Evolutionary conservation across 192 early-diverging fungal species (phyloP), one percentile per base, ranked within the genome.

Genomic region (Glomus cerebriforme): DNA sequence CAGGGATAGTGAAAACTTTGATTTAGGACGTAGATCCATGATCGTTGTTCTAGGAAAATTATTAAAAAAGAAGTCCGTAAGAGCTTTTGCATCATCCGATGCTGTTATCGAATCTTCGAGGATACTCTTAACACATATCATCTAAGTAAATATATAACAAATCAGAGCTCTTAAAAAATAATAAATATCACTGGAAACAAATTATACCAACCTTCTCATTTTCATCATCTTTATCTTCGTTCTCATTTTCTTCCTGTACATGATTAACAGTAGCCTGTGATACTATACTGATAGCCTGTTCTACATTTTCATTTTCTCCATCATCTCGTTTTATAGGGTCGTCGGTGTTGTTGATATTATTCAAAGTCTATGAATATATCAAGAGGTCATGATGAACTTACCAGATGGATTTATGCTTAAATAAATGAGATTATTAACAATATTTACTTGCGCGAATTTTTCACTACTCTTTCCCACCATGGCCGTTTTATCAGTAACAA

Each of bases 81-180:
- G 8, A 37, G 2, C 6, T 7, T 37, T 37, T 37, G 2, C 2
- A 37, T 6, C 37, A 6, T 37, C 6, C 6, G 37, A 37, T 37
- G 5, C 37, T 37, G 37, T 37, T 37, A 77, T 77, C 63, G 43
- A 77, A 43, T 67, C n/a, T 67, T 77, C 75, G 32, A 77, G 62
- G 63, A 77, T 77, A 77, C 65, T 39, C 75, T 77, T 77, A 31
- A 77, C 62, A 77, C 35, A 65, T 27, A 77, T n/a, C n/a, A n/a
- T n/a, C n/a, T n/a, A n/a, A n/a, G n/a, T n/a, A n/a, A n/a, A n/a
- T n/a, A n/a, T n/a, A n/a, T n/a, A n/a, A n/a, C n/a, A n/a, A n/a
- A n/a, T n/a, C n/a, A n/a, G n/a, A n/a, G n/a, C n/a, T n/a, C n/a
- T n/a, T n/a, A n/a, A n/a, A n/a, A n/a, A 66, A 66, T 39, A 77